Percentiles rank a stretch among this genome's conserved stretches.
These are phyloP conservation scores for Magnusiomyces sp. DNA, from an alignment of 1,139 yeast genomes.

Conservation along the genomic window DNA sequence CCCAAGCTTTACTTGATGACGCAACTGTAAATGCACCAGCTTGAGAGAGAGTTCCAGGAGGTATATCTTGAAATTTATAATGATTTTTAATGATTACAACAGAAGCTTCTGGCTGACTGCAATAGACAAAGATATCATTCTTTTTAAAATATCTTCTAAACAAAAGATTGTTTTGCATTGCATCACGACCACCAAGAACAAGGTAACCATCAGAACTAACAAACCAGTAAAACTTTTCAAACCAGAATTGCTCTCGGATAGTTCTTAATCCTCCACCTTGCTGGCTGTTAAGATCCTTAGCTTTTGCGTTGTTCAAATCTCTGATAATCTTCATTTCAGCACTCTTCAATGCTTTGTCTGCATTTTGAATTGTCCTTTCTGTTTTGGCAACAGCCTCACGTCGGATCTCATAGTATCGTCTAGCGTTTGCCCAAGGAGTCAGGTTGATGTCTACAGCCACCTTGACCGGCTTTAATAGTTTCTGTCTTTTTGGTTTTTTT, in stretches of 20 bases:
- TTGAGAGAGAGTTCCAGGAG: conserved; percentile 81
- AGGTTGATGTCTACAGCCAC: conserved; percentile 61
- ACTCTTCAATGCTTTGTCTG: conserved; percentile 70
- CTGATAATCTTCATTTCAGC: conserved; percentile 73
- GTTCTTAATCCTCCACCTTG: conserved; percentile 41
- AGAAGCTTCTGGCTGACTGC: conserved; percentile 67
- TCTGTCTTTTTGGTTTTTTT: conserved; percentile 17
- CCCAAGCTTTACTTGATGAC: conserved; percentile 88
- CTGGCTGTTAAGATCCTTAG: conserved; percentile 46
- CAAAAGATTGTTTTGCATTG: conserved; percentile 73
- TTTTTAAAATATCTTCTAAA: conserved; percentile 66
- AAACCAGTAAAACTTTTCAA: conserved; percentile 93
- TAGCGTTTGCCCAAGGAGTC: conserved; percentile 86
- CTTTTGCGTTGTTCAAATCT: conserved; percentile 61
- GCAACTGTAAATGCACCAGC: conserved; percentile 75
- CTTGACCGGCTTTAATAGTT: conserved; percentile 31
- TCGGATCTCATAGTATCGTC: conserved; percentile 73
- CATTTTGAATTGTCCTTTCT: conserved; percentile 69
- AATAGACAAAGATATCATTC: conserved; percentile 64
- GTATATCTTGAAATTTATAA: conserved; percentile 41
- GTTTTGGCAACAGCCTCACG: conserved; percentile 73
- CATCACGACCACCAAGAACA: conserved; percentile 81
- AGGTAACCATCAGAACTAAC: conserved; percentile 81
- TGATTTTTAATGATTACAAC: conserved; percentile 76
- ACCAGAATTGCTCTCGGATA: conserved; percentile 72